A percentile compares a stretch with the other conserved stretches of the same genome.
phyloP scores from a whole-genome alignment of 202 grass and related monocot species.

The Dendrocalamus latiflorus region DNA sequence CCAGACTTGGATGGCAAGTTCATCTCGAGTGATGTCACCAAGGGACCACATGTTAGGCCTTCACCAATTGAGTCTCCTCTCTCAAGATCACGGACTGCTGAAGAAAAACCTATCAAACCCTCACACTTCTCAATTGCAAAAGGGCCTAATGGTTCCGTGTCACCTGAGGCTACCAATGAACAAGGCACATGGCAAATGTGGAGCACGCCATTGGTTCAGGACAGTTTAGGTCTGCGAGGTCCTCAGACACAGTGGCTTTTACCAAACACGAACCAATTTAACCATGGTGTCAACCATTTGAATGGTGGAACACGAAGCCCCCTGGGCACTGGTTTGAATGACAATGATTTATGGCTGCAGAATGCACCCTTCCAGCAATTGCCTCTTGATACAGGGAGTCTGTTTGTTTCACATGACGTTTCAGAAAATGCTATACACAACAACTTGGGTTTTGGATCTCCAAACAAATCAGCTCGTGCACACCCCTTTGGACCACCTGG shows the following conservation, averaged over 20 bases:
- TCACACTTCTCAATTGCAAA: too few species aligned
- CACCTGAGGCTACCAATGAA: too few species aligned
- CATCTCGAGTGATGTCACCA: too few species aligned
- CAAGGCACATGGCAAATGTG: too few species aligned
- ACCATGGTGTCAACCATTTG: slow-evolving; percentile 37
- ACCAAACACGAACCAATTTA: slow-evolving; percentile 40
- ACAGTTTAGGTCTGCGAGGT: slow-evolving; percentile 44
- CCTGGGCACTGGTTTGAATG: slow-evolving; percentile 12
- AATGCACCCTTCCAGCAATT: slow-evolving; percentile 47
- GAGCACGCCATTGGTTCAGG: slow-evolving; percentile 73
- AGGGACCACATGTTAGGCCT: too few species aligned
- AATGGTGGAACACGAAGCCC: slow-evolving; percentile 39
- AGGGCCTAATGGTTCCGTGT: too few species aligned
- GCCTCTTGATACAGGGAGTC: slow-evolving; percentile 47
- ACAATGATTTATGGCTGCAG: too few species aligned
- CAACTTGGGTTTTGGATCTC: slow-evolving; percentile 29
- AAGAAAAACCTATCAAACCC: too few species aligned
- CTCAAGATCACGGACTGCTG: too few species aligned
- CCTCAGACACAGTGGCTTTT: slow-evolving; percentile 41
- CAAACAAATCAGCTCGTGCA: slow-evolving; percentile 37
- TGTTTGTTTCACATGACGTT: slow-evolving; percentile 57
- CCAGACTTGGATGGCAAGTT: too few species aligned
- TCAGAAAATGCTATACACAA: slow-evolving; percentile 46
- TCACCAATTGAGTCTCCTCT: too few species aligned
- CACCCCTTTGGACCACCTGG: slow-evolving; percentile 48